These are phyloP conservation scores for Erodium maritimum DNA, from an alignment of 345 rosid genomes.

Conservation along the genomic window DNA sequence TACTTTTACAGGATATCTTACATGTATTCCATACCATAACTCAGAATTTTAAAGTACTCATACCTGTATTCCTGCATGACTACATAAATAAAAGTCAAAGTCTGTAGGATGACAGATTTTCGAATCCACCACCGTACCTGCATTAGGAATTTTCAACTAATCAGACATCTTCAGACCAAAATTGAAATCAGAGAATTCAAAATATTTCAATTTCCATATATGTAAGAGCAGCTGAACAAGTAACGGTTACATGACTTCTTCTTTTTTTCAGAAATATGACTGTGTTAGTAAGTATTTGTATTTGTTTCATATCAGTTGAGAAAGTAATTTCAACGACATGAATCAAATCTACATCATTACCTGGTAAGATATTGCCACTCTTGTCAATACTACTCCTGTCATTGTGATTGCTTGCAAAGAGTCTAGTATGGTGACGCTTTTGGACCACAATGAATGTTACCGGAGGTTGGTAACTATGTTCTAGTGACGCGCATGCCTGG, in stretches of 20 bases:
- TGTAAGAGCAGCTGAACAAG: not conserved
- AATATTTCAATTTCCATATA: not conserved
- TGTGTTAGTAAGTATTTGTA: not conserved
- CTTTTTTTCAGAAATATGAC: no score
- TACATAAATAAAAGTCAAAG: constrained; percentile 30
- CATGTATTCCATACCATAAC: not conserved
- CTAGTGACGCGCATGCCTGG: constrained; percentile 34
- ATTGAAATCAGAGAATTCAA: not conserved
- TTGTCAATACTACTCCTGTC: constrained; percentile 22
- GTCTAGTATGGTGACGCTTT: constrained; percentile 34
- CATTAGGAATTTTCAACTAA: constrained; percentile 1
- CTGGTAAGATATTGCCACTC: constrained; percentile 35
- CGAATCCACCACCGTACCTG: constrained; percentile 35
- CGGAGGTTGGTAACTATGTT: constrained; percentile 31
- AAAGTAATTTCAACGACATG: not conserved
- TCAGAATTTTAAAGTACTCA: not conserved
- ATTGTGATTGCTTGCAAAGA: constrained; percentile 25
- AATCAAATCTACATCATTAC: constrained; percentile 13
- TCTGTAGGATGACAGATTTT: constrained; percentile 36
- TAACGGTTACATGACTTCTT: no score
- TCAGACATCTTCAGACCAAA: not conserved
- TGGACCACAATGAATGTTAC: constrained; percentile 35
- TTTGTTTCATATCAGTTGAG: not conserved
- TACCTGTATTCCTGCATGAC: constrained; percentile 42
- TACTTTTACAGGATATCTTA: no score